These are phyloP conservation scores for Carpinus fangiana DNA, from an alignment of 306 rosid species.

Conservation along the genomic window DNA sequence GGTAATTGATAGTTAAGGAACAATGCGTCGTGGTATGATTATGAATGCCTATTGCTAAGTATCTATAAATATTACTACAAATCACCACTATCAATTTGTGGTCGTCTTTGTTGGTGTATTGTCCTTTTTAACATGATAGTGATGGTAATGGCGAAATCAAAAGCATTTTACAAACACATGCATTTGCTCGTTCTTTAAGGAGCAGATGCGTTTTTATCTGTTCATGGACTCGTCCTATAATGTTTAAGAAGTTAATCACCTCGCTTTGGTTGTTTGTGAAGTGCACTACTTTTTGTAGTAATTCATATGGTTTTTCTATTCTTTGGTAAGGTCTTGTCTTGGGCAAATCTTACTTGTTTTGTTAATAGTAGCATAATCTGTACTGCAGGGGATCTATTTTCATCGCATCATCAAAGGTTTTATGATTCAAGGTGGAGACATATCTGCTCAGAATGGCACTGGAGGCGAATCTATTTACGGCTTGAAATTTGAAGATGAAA, in stretches of 20 bases:
- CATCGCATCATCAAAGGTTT: constrained; percentile 77
- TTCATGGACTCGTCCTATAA: neutral
- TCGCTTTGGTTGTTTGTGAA: neutral
- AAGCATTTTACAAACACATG: neutral
- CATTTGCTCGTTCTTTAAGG: neutral
- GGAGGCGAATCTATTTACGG: constrained; percentile 86
- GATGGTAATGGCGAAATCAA: neutral
- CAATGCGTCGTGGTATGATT: neutral
- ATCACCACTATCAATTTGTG: neutral
- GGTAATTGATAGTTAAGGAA: neutral
- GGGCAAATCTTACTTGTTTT: neutral
- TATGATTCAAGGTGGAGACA: constrained; percentile 85
- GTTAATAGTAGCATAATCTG: neutral
- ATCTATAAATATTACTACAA: neutral
- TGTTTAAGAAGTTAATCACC: neutral
- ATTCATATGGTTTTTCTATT: neutral
- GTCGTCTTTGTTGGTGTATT: neutral
- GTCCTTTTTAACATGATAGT: neutral
- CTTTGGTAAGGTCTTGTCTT: neutral
- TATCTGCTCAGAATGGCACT: constrained; percentile 59
- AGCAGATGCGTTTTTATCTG: neutral
- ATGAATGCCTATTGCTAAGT: neutral
- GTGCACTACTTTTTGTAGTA: neutral
- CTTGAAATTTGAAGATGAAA: constrained; percentile 65
- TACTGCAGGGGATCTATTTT: constrained; percentile 46